Evolutionary conservation across 768 basidiomycete species (phyloP).

Genomic region (Tulasnella sp.): DNA sequence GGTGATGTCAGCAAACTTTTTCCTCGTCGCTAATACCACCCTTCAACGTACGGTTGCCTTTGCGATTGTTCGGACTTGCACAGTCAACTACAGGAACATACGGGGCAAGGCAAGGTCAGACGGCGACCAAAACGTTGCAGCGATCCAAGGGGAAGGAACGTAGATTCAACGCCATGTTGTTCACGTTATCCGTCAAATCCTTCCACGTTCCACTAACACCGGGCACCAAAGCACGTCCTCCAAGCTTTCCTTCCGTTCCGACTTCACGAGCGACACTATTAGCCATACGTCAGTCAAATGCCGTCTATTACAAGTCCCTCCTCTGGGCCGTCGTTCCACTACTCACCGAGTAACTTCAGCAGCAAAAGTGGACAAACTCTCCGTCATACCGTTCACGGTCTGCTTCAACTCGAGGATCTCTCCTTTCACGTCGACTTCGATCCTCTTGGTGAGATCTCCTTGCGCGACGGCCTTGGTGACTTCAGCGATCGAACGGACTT

Average conservation of each 20-base stretch:
- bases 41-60: conserved; percentile 59
- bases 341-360: conserved; percentile 53
- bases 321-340: neutral
- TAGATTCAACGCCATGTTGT: conserved; percentile 90
- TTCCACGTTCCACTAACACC: conserved; percentile 98
- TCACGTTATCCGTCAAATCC: conserved; percentile 91
- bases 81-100: conserved; percentile 52
- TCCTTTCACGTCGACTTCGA: conserved; percentile 83
- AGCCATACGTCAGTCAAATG: neutral
- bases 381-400: conserved; percentile 95
- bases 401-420: conserved; percentile 77
- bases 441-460: conserved; percentile 45
- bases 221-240: conserved; percentile 88
- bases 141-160: conserved; percentile 32
- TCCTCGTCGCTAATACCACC: too few species aligned
- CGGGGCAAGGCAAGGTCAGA: neutral
- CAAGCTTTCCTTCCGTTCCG: conserved; percentile 90
- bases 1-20: conserved; percentile 28
- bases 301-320: neutral
- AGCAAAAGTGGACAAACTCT: conserved; percentile 73
- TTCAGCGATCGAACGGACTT: conserved; percentile 28
- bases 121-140: neutral
- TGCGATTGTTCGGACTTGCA: conserved; percentile 90
- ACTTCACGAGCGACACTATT: conserved; percentile 85
- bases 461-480: conserved; percentile 37